Conservation (phyloP, 108 stramenopile species). For the Parietichytrium sp. region DNA sequence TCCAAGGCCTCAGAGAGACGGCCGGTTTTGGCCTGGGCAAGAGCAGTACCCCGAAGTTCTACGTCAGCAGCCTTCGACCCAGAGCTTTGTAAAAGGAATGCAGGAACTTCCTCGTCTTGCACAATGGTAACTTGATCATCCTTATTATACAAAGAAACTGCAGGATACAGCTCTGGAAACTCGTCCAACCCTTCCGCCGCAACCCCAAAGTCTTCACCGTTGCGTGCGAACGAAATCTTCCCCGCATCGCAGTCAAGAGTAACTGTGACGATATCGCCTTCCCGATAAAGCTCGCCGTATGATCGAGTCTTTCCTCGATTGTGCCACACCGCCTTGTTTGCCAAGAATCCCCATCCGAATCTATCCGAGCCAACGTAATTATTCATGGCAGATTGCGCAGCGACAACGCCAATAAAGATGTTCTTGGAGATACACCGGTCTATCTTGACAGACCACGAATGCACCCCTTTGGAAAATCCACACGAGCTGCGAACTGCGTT, state of each 20-base stretch:
- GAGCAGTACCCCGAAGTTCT: no score
- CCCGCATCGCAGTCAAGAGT: constrained; percentile 51
- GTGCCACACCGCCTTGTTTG: constrained; percentile 66
- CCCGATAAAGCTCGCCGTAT: constrained; percentile 43
- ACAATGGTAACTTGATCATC: constrained; percentile 50
- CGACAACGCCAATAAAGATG: constrained; percentile 58
- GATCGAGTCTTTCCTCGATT: constrained; percentile 55
- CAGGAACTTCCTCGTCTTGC: no score
- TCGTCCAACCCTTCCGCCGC: constrained; percentile 55
- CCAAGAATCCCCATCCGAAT: constrained; percentile 62
- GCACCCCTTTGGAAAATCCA: constrained; percentile 46
- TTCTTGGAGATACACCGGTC: constrained; percentile 59
- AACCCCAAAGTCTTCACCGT: constrained; percentile 53
- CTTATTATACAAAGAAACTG: constrained; percentile 61
- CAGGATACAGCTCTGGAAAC: constrained; percentile 57
- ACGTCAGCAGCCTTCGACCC: no score
- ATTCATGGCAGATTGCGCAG: constrained; percentile 44
- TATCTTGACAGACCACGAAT: constrained; percentile 57
- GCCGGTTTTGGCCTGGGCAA: no score
- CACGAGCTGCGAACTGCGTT: constrained; percentile 52
- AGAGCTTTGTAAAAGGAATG: no score
- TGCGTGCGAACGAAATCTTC: constrained; percentile 47
- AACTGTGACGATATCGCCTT: constrained; percentile 57
- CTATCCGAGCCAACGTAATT: constrained; percentile 61
- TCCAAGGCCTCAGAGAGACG: no score